phyloP scores from a whole-genome alignment of 306 rosid species.

The Vicia faba region DNA sequence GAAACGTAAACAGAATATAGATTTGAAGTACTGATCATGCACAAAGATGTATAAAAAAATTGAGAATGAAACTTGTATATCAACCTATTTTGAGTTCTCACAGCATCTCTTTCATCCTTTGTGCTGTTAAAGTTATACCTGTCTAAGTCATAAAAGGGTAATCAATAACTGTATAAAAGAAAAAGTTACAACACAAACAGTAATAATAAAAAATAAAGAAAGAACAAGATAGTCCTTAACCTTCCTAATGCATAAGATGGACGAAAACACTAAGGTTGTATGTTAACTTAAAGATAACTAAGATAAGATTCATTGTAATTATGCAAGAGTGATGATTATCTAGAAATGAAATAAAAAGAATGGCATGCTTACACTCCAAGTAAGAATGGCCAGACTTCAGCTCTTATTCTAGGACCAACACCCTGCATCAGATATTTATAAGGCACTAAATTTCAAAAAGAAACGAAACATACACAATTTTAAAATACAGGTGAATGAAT shows the following conservation, averaged over 20 bases:
- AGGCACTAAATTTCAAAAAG: constrained; percentile 37
- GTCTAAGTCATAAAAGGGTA: constrained; percentile 46
- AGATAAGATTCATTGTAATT: constrained; percentile 21
- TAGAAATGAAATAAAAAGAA: constrained; percentile 30
- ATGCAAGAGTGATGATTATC: constrained; percentile 16
- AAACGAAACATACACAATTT: constrained; percentile 17
- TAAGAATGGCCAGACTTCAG: constrained; percentile 97
- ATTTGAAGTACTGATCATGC: constrained; percentile 19
- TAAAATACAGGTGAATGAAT: constrained; percentile 15
- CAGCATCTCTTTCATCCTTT: constrained; percentile 74
- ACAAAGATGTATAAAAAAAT: constrained; percentile 6
- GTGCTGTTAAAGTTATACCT: constrained; percentile 84
- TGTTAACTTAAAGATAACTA: constrained; percentile 6
- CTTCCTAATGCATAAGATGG: neutral
- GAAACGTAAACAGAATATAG: constrained; percentile 17
- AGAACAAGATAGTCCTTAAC: constrained; percentile 18
- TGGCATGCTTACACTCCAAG: constrained; percentile 91
- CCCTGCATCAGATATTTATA: constrained; percentile 63
- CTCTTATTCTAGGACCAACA: constrained; percentile 82
- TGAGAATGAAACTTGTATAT: constrained; percentile 18
- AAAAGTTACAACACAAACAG: neutral
- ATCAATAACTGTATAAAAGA: constrained; percentile 39
- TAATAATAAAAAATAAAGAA: constrained; percentile 12
- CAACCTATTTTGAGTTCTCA: constrained; percentile 80
- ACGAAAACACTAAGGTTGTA: neutral